A percentile compares a stretch with the other conserved stretches of the same genome.
These are phyloP conservation scores for Diaporthe sp. DNA, from an alignment of 2,329 filamentous ascomycete species.

Conservation along the genomic window DNA sequence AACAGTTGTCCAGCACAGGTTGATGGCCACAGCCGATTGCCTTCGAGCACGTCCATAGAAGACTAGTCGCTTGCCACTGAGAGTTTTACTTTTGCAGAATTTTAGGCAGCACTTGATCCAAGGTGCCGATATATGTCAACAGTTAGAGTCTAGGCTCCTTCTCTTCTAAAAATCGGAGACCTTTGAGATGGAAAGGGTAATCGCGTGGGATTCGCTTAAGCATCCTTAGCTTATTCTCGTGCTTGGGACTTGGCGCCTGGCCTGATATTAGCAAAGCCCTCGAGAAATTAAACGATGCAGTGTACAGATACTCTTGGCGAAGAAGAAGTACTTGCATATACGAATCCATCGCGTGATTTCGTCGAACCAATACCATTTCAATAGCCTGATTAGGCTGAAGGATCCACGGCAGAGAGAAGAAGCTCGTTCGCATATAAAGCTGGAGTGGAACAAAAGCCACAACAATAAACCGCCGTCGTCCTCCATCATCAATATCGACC, in stretches of 20 bases:
- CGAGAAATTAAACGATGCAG: neutral
- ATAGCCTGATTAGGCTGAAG: neutral
- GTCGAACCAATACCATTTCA: neutral
- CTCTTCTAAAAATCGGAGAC: neutral
- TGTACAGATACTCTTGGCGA: slow-evolving; percentile 3
- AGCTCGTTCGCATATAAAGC: neutral
- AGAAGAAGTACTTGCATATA: slow-evolving; percentile 13
- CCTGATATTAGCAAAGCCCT: neutral
- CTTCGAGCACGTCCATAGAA: too few species aligned
- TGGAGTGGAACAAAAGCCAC: neutral
- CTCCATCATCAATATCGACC: neutral
- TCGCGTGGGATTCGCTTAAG: slow-evolving; percentile 15
- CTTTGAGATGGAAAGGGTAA: neutral
- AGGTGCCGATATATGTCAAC: neutral
- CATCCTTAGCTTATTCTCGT: neutral
- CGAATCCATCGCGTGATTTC: slow-evolving; percentile 17
- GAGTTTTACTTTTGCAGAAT: too few species aligned
- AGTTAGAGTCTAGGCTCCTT: neutral
- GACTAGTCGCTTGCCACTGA: too few species aligned
- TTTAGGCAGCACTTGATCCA: too few species aligned
- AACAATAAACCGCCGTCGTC: neutral
- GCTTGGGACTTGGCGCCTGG: slow-evolving; percentile 2
- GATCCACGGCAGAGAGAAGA: neutral
- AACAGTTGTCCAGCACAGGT: too few species aligned
- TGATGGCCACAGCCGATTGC: too few species aligned